A percentile compares a stretch with the other conserved stretches of the same genome.
These are phyloP conservation scores for Hysterangium stoloniferum DNA, from an alignment of 768 basidiomycete genomes.

Conservation along the genomic window DNA sequence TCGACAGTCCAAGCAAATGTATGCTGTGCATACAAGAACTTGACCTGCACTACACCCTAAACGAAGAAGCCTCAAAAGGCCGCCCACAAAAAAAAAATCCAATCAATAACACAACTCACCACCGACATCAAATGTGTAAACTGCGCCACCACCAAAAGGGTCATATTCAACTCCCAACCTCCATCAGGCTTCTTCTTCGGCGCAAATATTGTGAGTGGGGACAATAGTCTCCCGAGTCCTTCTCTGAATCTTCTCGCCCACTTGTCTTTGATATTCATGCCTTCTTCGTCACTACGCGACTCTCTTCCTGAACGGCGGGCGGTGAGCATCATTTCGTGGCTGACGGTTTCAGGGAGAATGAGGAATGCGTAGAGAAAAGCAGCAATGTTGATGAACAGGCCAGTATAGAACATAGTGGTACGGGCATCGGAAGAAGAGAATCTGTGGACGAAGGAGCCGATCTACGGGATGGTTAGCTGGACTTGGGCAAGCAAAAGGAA, in stretches of 20 bases:
- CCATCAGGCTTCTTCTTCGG: conserved; percentile 35
- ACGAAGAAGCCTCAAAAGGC: background rate
- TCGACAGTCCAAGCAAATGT: conserved; percentile 61
- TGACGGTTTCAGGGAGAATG: conserved; percentile 31
- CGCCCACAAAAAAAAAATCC: background rate
- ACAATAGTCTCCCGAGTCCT: conserved; percentile 25
- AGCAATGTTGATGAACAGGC: conserved; percentile 17
- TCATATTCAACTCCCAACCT: conserved; percentile 65
- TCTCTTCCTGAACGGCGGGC: background rate
- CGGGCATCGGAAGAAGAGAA: conserved; percentile 14
- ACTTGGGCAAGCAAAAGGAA: background rate
- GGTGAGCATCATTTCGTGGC: conserved; percentile 6
- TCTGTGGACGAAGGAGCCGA: conserved; percentile 20
- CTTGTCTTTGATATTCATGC: background rate
- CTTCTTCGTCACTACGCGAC: background rate
- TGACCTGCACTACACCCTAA: conserved; percentile 66
- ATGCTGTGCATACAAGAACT: conserved; percentile 74
- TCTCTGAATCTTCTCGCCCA: background rate
- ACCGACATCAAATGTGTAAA: conserved; percentile 60
- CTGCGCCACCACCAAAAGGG: conserved; percentile 53
- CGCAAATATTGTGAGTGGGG: conserved; percentile 63
- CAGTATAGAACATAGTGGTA: conserved; percentile 30
- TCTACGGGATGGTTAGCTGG: background rate
- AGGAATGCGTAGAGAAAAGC: conserved; percentile 24
- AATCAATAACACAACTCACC: conserved; percentile 34